phyloP scores from a whole-genome alignment of 208 protist genomes.

The Endotrypanum monterogeii region DNA sequence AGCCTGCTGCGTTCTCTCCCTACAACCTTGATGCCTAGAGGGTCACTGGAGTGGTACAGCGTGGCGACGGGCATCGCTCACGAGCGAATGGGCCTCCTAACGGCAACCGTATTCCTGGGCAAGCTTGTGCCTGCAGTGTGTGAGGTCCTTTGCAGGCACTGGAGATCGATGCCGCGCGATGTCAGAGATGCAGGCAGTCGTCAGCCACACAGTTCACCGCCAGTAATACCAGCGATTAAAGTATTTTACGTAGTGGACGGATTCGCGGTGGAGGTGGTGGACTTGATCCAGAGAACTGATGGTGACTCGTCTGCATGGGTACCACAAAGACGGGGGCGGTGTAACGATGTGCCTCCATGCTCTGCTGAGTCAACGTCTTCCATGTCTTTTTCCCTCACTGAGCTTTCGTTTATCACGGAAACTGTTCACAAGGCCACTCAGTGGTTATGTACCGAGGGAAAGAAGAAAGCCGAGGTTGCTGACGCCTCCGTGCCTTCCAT shows the following conservation, averaged over 20 bases:
- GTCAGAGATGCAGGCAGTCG: not conserved
- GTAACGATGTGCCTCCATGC: not conserved
- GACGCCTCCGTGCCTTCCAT: constrained; percentile 37
- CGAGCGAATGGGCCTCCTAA: constrained; percentile 24
- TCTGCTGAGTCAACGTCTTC: not conserved
- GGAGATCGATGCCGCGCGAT: constrained; percentile 2
- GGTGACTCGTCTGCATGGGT: not conserved
- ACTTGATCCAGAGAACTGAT: not conserved
- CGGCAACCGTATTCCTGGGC: constrained; percentile 1
- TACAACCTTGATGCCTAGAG: constrained; percentile 13
- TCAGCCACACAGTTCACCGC: not conserved
- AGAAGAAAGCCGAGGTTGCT: not conserved
- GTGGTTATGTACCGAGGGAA: constrained; percentile 5
- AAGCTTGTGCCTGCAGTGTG: constrained; percentile 14
- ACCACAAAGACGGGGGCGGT: not conserved
- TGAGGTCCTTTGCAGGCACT: constrained; percentile 19
- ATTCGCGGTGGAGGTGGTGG: not conserved
- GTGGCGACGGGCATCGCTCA: constrained; percentile 25
- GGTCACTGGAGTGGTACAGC: constrained; percentile 28
- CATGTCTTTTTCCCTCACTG: no score
- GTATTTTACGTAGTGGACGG: constrained; percentile 8
- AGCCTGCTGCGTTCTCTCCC: constrained; percentile 15
- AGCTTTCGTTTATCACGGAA: not conserved
- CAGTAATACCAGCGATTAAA: not conserved
- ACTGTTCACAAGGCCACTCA: constrained; percentile 18